These are phyloP conservation scores for Cerrena zonata DNA, from an alignment of 1,284 basidiomycete genomes.

Conservation along the genomic window DNA sequence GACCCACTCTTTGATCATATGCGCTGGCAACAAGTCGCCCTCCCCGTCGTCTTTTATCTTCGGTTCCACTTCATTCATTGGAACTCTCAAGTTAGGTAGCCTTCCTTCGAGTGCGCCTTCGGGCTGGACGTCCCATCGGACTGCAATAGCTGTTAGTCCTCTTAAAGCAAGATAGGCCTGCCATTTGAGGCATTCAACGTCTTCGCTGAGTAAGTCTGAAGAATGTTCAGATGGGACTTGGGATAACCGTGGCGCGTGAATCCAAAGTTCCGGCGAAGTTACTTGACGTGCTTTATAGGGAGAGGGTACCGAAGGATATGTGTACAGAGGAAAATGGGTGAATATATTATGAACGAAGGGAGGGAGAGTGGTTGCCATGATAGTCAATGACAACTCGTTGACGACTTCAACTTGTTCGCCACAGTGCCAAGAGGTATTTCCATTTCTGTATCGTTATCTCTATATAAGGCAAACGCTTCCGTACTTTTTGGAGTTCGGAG, in stretches of 20 bases:
- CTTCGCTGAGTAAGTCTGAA: slow-evolving; percentile 50
- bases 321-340: slow-evolving; percentile 51
- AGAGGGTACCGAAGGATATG: slow-evolving; percentile 43
- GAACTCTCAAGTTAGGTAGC: slow-evolving; percentile 60
- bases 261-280: slow-evolving; percentile 55
- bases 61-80: slow-evolving; percentile 11
- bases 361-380: slow-evolving; percentile 18
- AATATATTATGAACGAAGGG: slow-evolving; percentile 43
- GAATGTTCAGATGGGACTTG: slow-evolving; percentile 11
- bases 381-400: too few species aligned
- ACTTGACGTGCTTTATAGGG: slow-evolving; percentile 40
- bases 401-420: too few species aligned
- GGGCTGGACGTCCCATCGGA: slow-evolving; percentile 61
- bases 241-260: slow-evolving; percentile 40
- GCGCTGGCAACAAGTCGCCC: slow-evolving; percentile 54
- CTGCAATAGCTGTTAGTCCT: slow-evolving; percentile 42
- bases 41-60: slow-evolving; percentile 30
- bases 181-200: slow-evolving; percentile 81
- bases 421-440: too few species aligned
- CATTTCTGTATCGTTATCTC: too few species aligned
- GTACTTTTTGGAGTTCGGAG: too few species aligned
- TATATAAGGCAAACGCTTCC: too few species aligned
- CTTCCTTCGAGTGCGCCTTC: slow-evolving; percentile 63
- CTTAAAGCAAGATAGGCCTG: slow-evolving; percentile 75
- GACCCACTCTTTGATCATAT: slow-evolving; percentile 66